Base-by-base conservation (phyloP, 176 grass and related monocot genomes). In the Bolboschoenus planiculmis region DNA sequence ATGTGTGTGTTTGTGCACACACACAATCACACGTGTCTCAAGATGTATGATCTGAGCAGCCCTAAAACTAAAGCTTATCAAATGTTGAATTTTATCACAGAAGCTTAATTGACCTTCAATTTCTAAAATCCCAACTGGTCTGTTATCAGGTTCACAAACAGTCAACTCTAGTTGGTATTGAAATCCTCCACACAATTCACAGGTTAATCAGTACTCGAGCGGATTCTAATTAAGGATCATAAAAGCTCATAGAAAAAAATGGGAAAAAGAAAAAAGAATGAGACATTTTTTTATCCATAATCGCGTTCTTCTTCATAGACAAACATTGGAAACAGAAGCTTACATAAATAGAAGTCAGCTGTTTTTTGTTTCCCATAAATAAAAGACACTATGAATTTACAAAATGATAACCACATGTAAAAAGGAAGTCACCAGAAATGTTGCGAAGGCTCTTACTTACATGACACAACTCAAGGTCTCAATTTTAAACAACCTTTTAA, bases 401-500 rank as follows among this genome's bases (percentile, higher is more conserved):
- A 77, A 33, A 77, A 77, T 77, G 72, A 51, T 77, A 77, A 53
- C 27, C 29, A 33, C 27, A 31, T 4, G 14, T 10, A 35, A 66
- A 46, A 43, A 23, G 3, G 5, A 40, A 42, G 44, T 77, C 14
- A 53, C 44, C 72, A 51, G 13, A 76, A 50, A 76, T 33, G 42
- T 30, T 50, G 26, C 13, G 15, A 31, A 51, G 24, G 13, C 42
- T 8, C 43, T 31, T 51, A 29, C 44, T 77, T 18, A 33, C 72
- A 77, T 53, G 46, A 34, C 72, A 77, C 44, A 77, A 20, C 33
- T 33, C 46, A 51, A 77, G 11, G 33, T 63, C 55, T 46, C 36
- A 62, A 42, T 63, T 43, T 53, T 34, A 79, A 39, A 81, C 33
- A 81, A 58, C 56, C 79, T 81, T 81, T 29, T 74, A 33, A 58